Conservation (phyloP, 2,329 filamentous ascomycete genomes). For the Penicillium olsonii region DNA sequence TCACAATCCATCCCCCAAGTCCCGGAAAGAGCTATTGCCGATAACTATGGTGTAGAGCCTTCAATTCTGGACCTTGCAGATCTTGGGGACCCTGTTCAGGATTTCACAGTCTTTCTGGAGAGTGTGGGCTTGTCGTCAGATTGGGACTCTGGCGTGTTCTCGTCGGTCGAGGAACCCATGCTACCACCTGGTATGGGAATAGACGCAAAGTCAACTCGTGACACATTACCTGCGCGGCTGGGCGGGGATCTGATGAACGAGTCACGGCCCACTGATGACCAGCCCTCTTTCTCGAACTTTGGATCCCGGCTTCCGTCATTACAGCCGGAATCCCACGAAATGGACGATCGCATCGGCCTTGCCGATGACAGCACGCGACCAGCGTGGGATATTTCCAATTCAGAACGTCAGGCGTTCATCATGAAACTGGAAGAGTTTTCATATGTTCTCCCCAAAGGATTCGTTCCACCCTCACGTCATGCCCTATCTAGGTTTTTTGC, state of each 20-base stretch:
- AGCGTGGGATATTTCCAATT: slow-evolving; percentile 50
- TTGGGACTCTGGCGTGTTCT: slow-evolving; percentile 52
- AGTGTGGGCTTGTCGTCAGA: slow-evolving; percentile 53
- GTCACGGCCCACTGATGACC: slow-evolving; percentile 41
- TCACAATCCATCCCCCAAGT: slow-evolving; percentile 37
- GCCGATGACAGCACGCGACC: slow-evolving; percentile 46
- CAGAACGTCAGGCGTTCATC: slow-evolving; percentile 48
- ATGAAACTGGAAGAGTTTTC: slow-evolving; percentile 49
- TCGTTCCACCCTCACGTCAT: slow-evolving; percentile 52
- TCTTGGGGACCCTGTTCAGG: slow-evolving; percentile 51
- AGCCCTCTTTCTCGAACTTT: slow-evolving; percentile 51
- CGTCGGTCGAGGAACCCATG: slow-evolving; percentile 43
- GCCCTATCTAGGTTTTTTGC: slow-evolving; percentile 52
- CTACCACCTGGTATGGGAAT: slow-evolving; percentile 39
- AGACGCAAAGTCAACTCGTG: slow-evolving; percentile 38
- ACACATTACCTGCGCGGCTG: slow-evolving; percentile 34
- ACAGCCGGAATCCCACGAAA: slow-evolving; percentile 49
- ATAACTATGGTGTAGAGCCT: slow-evolving; percentile 46
- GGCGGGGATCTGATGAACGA: slow-evolving; percentile 44
- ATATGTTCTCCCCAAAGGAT: slow-evolving; percentile 48
- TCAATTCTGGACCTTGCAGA: slow-evolving; percentile 50
- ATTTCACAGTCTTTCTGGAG: slow-evolving; percentile 51
- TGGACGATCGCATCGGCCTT: slow-evolving; percentile 44
- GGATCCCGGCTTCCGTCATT: slow-evolving; percentile 50
- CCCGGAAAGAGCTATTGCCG: slow-evolving; percentile 42